Conservation (phyloP, 495 filamentous ascomycete genomes). For the Penicillium roqueforti region DNA sequence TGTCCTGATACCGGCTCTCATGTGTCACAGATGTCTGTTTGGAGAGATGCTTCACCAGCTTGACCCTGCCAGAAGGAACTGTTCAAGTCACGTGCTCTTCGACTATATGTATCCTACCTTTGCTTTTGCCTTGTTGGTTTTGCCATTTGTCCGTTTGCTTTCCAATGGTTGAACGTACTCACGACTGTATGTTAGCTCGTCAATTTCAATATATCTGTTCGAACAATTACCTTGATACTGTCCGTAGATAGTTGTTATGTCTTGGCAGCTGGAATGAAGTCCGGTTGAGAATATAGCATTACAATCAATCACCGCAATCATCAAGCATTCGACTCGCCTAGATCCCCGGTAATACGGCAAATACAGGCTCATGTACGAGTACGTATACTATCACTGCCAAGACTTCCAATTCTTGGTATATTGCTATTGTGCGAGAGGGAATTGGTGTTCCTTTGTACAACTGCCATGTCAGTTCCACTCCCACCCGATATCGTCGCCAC, state of each 20-base stretch:
- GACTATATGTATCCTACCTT: conserved; percentile 3
- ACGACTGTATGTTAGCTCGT: conserved; percentile 25
- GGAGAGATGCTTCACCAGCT: not conserved
- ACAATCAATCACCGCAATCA: not conserved
- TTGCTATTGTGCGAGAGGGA: no score
- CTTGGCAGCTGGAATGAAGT: not conserved
- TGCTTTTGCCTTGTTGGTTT: conserved; percentile 11
- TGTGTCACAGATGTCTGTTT: not conserved
- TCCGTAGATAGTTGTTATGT: not conserved
- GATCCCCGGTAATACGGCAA: not conserved
- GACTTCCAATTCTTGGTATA: not conserved
- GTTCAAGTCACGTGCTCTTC: conserved; percentile 3
- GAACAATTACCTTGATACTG: not conserved
- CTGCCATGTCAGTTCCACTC: not conserved
- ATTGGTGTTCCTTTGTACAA: not conserved
- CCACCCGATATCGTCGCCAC: conserved; percentile 7
- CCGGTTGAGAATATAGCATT: not conserved
- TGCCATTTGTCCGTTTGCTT: conserved; percentile 7
- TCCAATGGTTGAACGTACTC: conserved; percentile 17
- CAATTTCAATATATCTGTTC: conserved; percentile 12
- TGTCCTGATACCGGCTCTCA: not conserved
- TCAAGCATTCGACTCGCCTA: not conserved
- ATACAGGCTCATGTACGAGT: not conserved
- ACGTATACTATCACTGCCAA: not conserved
- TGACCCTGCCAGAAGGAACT: no score